phyloP scores from a whole-genome alignment of 1,284 basidiomycete genomes.

The Erythrobasidium hasegawianum region DNA sequence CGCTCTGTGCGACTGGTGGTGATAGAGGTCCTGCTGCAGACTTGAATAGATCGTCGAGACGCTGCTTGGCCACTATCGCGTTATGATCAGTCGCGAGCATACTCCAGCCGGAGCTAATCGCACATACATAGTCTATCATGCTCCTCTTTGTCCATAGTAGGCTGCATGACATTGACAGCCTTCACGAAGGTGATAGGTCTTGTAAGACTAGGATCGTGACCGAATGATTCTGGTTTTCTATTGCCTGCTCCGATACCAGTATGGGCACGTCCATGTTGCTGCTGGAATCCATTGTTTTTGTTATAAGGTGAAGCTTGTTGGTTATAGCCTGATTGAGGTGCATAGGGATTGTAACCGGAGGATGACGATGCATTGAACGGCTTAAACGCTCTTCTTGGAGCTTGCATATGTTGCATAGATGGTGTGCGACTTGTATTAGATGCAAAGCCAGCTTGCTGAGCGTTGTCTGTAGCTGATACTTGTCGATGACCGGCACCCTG shows the following conservation, averaged over 20 bases:
- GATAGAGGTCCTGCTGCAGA: neutral
- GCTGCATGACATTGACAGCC: neutral
- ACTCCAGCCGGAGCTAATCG: too few species aligned
- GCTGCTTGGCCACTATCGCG: neutral
- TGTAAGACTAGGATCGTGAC: neutral
- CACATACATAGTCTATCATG: neutral
- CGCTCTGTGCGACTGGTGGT: neutral
- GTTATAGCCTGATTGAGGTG: neutral
- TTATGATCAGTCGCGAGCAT: neutral
- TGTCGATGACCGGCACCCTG: too few species aligned
- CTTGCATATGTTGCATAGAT: too few species aligned
- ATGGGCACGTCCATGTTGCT: neutral
- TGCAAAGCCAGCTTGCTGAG: too few species aligned
- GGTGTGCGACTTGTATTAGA: too few species aligned
- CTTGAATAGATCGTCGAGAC: neutral
- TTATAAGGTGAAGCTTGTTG: neutral
- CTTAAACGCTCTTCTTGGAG: too few species aligned
- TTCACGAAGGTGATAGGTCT: slow-evolving; percentile 2
- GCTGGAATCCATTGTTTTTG: neutral
- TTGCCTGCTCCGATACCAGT: neutral
- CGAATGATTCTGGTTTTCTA: neutral
- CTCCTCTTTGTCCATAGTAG: slow-evolving; percentile 4
- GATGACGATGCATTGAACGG: too few species aligned
- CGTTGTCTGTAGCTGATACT: too few species aligned
- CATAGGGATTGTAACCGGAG: neutral